Evolutionary conservation across 2,329 filamentous ascomycete species (phyloP).

Genomic region (Talaromyces marneffei): DNA sequence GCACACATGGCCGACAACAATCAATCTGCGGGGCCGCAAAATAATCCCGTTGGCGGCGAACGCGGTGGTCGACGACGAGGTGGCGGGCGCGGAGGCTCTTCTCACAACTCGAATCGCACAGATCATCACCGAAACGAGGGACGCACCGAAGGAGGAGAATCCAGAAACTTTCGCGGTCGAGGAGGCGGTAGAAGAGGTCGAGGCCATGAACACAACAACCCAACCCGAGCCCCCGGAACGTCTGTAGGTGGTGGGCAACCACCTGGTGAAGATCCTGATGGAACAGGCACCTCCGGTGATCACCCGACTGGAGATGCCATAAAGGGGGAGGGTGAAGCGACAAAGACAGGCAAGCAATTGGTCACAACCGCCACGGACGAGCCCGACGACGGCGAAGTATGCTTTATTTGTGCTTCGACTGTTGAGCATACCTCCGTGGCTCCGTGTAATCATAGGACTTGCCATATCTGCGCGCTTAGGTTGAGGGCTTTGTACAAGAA

Average conservation of each 20-base stretch:
- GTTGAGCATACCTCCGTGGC: slow-evolving; percentile 83
- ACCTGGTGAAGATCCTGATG: slow-evolving; percentile 32
- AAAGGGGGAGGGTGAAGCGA: slow-evolving; percentile 24
- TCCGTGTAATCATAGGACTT: slow-evolving; percentile 93
- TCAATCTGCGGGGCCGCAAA: slow-evolving; percentile 22
- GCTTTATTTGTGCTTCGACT: slow-evolving; percentile 94
- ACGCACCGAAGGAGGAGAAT: slow-evolving; percentile 30
- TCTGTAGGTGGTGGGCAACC: slow-evolving; percentile 22
- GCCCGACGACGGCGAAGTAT: slow-evolving; percentile 69
- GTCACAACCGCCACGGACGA: slow-evolving; percentile 34
- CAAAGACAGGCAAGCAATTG: slow-evolving; percentile 24
- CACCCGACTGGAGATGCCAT: slow-evolving; percentile 45
- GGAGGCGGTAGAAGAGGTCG: slow-evolving; percentile 29
- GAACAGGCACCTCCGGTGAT: slow-evolving; percentile 40
- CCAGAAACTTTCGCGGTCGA: slow-evolving; percentile 30
- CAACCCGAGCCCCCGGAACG: slow-evolving; percentile 16
- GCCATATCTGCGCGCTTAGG: slow-evolving; percentile 88
- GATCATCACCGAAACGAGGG: slow-evolving; percentile 24
- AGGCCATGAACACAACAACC: slow-evolving; percentile 23
- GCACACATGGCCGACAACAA: slow-evolving; percentile 16
- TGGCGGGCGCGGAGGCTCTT: slow-evolving; percentile 24
- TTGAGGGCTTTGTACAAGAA: slow-evolving; percentile 93
- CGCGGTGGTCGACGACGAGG: slow-evolving; percentile 35
- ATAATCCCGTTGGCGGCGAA: slow-evolving; percentile 40
- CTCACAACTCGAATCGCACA: slow-evolving; percentile 23